A percentile compares a stretch with the other conserved stretches of the same genome.
Conservation (phyloP, 176 grass and related monocot species). For the Olyra latifolia region DNA sequence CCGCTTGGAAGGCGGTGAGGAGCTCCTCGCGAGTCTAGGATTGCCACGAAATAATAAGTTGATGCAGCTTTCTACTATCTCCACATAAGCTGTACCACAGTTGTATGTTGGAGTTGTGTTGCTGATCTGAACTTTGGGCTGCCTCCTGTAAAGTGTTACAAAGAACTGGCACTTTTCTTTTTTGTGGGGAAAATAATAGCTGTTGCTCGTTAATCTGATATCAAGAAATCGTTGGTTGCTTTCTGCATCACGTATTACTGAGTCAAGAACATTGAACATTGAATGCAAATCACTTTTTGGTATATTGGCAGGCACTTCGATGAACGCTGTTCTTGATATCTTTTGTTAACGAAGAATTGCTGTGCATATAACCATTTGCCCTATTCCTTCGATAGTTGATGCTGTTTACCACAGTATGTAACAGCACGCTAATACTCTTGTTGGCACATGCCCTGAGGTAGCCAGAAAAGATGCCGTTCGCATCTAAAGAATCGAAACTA, state of each 20-base stretch:
- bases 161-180: background rate
- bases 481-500: background rate
- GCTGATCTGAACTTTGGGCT: background rate
- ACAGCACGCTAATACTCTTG: background rate
- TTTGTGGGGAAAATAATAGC: background rate
- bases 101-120: background rate
- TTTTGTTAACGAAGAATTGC: background rate
- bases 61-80: background rate
- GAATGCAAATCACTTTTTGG: background rate
- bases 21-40: background rate
- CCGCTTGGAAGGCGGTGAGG: background rate
- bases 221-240: background rate
- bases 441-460: background rate
- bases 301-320: background rate
- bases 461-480: background rate
- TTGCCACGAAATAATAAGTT: slow-evolving; percentile 22
- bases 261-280: no score
- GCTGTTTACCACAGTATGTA: background rate
- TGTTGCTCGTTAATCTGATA: background rate
- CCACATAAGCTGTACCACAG: background rate
- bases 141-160: background rate
- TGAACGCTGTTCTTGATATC: background rate
- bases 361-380: background rate
- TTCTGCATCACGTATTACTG: background rate
- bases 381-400: background rate